Conservation (phyloP, 2,329 filamentous ascomycete species). For the Epichloe gansuensis region DNA sequence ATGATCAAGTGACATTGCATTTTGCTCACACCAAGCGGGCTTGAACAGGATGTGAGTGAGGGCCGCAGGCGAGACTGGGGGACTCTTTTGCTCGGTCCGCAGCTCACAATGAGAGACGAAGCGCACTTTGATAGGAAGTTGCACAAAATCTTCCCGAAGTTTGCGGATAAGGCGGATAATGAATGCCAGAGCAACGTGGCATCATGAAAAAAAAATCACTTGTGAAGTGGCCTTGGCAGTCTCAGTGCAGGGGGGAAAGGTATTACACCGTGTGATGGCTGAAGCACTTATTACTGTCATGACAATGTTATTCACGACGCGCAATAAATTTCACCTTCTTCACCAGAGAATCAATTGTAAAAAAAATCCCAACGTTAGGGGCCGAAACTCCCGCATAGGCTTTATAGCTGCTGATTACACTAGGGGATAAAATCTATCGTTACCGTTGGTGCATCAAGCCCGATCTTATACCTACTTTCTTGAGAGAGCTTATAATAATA, state of each 20-base stretch:
- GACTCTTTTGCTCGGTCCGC: background rate
- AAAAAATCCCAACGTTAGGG: background rate
- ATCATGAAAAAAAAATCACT: background rate
- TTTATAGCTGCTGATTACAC: background rate
- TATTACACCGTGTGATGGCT: background rate
- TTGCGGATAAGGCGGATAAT: background rate
- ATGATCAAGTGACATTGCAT: slow-evolving; percentile 18
- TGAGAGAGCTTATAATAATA: too few relatives aligned
- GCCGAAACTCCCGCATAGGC: background rate
- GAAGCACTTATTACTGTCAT: background rate
- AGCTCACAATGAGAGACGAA: background rate
- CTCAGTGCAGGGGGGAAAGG: background rate
- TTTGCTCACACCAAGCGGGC: background rate
- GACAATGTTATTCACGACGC: background rate
- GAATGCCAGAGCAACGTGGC: background rate
- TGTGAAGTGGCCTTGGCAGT: background rate
- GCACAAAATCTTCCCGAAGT: background rate
- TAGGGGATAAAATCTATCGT: background rate
- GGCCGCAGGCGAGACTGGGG: background rate
- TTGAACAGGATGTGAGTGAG: background rate
- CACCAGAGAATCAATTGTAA: background rate
- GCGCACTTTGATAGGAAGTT: background rate
- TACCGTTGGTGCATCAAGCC: background rate
- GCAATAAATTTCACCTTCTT: background rate
- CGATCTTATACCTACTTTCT: too few relatives aligned